Conservation (phyloP, 2,329 filamentous ascomycete genomes). For the Ploettnerulaceae sp. region DNA sequence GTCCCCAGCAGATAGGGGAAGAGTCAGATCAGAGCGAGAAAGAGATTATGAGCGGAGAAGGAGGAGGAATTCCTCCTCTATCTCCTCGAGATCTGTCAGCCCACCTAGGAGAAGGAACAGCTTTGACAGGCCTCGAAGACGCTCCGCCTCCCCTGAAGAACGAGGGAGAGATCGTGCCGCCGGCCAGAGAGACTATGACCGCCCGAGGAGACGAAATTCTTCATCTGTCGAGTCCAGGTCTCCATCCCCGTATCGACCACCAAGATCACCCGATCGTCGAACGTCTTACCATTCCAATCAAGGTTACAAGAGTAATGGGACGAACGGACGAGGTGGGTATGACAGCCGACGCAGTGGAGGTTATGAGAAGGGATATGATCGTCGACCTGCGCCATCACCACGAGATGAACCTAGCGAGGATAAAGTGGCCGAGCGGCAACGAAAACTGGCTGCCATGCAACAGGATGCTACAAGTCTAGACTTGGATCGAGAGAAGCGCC, state of each 20-base stretch:
- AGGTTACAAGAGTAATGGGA: conserved; percentile 21
- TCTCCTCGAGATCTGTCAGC: conserved; percentile 31
- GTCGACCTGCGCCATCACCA: conserved; percentile 20
- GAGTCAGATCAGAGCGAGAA: conserved; percentile 18
- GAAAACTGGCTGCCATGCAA: conserved; percentile 70
- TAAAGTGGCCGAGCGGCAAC: conserved; percentile 54
- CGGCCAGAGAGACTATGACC: conserved; percentile 19
- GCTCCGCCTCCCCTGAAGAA: conserved; percentile 32
- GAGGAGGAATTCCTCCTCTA: conserved; percentile 25
- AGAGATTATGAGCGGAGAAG: conserved; percentile 18
- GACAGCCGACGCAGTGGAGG: conserved; percentile 25
- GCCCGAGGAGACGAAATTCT: conserved; percentile 22
- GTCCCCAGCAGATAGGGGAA: conserved; percentile 20
- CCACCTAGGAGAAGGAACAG: conserved; percentile 19
- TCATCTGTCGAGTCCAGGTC: conserved; percentile 34
- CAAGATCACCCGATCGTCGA: conserved; percentile 31
- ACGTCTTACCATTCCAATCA: conserved; percentile 25
- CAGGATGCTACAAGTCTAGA: conserved; percentile 66
- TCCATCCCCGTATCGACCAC: conserved; percentile 36
- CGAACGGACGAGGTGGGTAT: conserved; percentile 19
- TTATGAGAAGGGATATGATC: conserved; percentile 29
- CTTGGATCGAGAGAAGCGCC: conserved; percentile 60
- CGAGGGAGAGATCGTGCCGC: conserved; percentile 19
- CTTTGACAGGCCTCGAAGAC: conserved; percentile 20
- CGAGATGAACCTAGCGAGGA: conserved; percentile 26